Percentiles rank a stretch among this genome's conserved stretches.
Evolutionary conservation across 176 grass and related monocot species (phyloP).

Genomic region (Aegilops speltoides): DNA sequence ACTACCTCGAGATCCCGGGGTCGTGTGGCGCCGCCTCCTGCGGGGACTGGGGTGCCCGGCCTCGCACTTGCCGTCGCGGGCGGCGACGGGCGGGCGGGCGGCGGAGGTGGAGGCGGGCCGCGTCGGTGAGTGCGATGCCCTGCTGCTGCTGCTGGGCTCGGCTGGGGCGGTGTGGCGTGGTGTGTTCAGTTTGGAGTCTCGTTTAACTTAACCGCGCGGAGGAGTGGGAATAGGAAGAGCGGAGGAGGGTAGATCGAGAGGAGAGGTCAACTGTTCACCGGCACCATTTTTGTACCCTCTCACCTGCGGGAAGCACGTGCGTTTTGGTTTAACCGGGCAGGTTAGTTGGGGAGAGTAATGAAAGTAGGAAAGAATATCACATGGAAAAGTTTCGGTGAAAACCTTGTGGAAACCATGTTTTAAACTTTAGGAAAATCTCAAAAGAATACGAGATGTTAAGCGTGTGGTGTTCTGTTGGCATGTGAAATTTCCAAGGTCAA

Average conservation of each 20-base stretch:
- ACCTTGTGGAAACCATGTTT: too few relatives aligned
- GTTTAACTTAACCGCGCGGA: neutral
- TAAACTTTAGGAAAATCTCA: too few relatives aligned
- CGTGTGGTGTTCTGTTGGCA: too few relatives aligned
- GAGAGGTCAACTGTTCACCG: neutral
- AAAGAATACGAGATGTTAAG: too few relatives aligned
- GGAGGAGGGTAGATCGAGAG: neutral
- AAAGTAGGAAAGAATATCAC: too few relatives aligned
- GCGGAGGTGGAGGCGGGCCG: neutral
- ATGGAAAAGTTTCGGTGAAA: too few relatives aligned
- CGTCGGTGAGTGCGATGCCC: neutral
- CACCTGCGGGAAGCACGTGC: neutral
- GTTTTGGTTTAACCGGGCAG: neutral
- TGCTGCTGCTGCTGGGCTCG: neutral
- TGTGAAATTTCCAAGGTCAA: too few relatives aligned
- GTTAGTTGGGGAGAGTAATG: too few relatives aligned
- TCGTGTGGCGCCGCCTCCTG: neutral
- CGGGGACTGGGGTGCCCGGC: neutral
- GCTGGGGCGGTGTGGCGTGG: neutral
- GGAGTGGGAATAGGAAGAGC: neutral
- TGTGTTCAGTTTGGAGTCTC: neutral
- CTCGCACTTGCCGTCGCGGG: neutral
- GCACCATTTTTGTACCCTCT: neutral
- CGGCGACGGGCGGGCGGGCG: neutral
- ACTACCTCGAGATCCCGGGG: conserved; percentile 10